Evolutionary conservation across 805 yeast genomes (phyloP).

Genomic region (Sugiyamaella valdiviana): DNA sequence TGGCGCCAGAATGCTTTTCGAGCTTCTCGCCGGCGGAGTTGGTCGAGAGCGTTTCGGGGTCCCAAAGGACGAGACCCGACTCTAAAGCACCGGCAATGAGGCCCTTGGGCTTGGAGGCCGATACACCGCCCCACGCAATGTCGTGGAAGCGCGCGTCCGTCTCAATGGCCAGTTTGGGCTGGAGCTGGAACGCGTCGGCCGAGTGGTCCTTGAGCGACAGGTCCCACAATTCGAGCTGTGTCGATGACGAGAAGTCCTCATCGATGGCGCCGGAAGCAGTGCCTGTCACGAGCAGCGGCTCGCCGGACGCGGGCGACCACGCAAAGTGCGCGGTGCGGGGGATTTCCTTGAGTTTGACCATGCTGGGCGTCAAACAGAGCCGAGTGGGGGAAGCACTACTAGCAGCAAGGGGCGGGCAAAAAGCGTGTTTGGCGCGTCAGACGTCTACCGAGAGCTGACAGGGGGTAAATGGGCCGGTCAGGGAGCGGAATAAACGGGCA

Average conservation of each 20-base stretch:
- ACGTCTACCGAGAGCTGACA: not conserved
- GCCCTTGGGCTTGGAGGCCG: constrained; percentile 44
- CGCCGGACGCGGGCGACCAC: constrained; percentile 68
- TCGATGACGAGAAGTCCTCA: constrained; percentile 71
- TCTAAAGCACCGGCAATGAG: constrained; percentile 86
- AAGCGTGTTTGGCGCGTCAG: not conserved
- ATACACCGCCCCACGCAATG: constrained; percentile 71
- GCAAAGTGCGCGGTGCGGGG: constrained; percentile 90
- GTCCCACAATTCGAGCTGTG: constrained; percentile 77
- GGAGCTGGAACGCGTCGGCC: constrained; percentile 25
- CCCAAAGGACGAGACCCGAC: constrained; percentile 79
- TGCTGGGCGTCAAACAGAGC: no score
- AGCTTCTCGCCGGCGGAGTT: constrained; percentile 47
- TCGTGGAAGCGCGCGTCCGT: constrained; percentile 66
- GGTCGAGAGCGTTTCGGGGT: constrained; percentile 44
- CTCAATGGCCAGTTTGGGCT: constrained; percentile 41
- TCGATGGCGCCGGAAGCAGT: constrained; percentile 96
- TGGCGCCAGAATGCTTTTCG: constrained; percentile 60
- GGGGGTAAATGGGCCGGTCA: not conserved
- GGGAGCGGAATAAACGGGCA: not conserved
- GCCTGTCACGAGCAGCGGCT: constrained; percentile 81
- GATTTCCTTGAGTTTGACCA: constrained; percentile 83
- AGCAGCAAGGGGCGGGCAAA: no score
- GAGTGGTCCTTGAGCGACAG: constrained; percentile 37
- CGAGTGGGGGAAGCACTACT: no score